These are phyloP conservation scores for Podospora anserina DNA, from an alignment of 495 filamentous ascomycete genomes.

Conservation along the genomic window DNA sequence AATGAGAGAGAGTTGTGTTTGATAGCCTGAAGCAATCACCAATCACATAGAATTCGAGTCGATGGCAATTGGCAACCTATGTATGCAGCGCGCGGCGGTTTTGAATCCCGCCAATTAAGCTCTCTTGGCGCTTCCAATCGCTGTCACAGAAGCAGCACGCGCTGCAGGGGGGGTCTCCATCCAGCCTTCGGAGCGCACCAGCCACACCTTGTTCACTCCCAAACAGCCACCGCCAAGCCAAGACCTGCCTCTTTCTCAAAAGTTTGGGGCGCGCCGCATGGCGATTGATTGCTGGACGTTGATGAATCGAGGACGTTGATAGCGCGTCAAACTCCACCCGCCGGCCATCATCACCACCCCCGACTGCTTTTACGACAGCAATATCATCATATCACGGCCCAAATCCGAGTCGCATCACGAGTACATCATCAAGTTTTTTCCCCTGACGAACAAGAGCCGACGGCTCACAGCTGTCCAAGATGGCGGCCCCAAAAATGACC, in stretches of 20 bases:
- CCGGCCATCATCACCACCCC: not conserved
- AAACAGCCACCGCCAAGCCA: not conserved
- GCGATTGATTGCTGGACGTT: slow-evolving; percentile 1
- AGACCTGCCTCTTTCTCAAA: slow-evolving; percentile 12
- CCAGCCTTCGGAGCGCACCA: not conserved
- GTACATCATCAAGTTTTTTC: not conserved
- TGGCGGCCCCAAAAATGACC: slow-evolving; percentile 62
- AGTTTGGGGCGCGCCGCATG: slow-evolving; percentile 11
- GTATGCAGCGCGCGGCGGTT: not conserved
- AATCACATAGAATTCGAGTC: not conserved
- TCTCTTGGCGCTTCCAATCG: slow-evolving; percentile 23
- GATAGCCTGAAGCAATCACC: not conserved
- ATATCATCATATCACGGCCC: not conserved
- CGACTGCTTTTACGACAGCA: not conserved
- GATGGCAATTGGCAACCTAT: not conserved
- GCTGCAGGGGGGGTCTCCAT: not conserved
- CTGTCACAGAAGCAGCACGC: slow-evolving; percentile 14
- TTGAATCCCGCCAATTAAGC: slow-evolving; percentile 15
- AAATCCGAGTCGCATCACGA: not conserved
- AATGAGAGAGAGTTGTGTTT: not conserved
- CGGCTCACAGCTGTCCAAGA: slow-evolving; percentile 37
- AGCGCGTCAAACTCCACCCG: slow-evolving; percentile 1
- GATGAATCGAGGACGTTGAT: not conserved
- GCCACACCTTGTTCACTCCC: slow-evolving; percentile 1
- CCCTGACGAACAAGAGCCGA: slow-evolving; percentile 9